phyloP scores from a whole-genome alignment of 495 filamentous ascomycete genomes.

The Penicillium alfredii region DNA sequence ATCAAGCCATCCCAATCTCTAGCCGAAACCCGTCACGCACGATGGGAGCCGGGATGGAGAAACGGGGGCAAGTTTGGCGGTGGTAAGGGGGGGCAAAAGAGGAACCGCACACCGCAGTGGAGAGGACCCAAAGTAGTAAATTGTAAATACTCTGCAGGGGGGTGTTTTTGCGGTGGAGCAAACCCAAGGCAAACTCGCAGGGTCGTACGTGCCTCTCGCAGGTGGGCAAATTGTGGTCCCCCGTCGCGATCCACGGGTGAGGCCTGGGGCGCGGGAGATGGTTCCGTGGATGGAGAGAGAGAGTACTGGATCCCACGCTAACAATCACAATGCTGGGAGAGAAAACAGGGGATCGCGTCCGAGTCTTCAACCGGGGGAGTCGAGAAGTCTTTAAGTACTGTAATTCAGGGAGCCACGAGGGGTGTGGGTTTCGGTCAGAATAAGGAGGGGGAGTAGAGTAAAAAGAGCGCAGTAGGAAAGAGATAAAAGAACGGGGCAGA shows the following conservation, averaged over 20 bases:
- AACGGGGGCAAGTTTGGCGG: too few species aligned
- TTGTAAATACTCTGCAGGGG: conserved; percentile 34
- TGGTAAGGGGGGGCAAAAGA: conserved; percentile 12
- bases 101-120: conserved; percentile 15
- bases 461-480: conserved; percentile 4
- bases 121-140: conserved; percentile 31
- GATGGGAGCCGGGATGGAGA: conserved; percentile 7
- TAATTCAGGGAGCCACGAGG: too few species aligned
- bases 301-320: too few species aligned
- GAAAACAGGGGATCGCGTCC: too few species aligned
- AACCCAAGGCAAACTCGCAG: too few species aligned
- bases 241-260: conserved; percentile 18
- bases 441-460: conserved; percentile 12
- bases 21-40: conserved; percentile 9
- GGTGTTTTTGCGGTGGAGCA: too few species aligned
- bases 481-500: conserved; percentile 12
- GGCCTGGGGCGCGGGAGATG: conserved; percentile 9
- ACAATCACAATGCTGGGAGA: too few species aligned
- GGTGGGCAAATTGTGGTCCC: conserved; percentile 1
- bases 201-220: conserved; percentile 2
- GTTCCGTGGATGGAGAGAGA: conserved; percentile 13
- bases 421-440: too few species aligned
- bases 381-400: too few species aligned
- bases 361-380: too few species aligned
- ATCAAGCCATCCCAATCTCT: conserved; percentile 35